A percentile compares a stretch with the other conserved stretches of the same genome.
Evolutionary conservation across 1,284 basidiomycete species (phyloP).

Genomic region (Sporisorium sorghi): DNA sequence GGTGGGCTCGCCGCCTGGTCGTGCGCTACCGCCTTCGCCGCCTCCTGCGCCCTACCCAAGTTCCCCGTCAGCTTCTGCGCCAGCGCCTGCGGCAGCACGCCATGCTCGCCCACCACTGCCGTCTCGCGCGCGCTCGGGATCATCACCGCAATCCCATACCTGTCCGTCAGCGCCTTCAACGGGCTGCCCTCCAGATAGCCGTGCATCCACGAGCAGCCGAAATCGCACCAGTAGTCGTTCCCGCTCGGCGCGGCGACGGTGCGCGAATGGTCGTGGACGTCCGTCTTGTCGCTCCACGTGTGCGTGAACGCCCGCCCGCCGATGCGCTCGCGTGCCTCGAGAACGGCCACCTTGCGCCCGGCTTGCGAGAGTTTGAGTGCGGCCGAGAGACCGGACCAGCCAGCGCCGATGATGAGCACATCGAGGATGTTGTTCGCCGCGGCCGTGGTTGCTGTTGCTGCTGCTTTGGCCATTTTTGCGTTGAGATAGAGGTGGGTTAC

Average conservation of each 20-base stretch:
- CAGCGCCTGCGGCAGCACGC: conserved; percentile 29
- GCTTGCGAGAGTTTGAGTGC: conserved; percentile 70
- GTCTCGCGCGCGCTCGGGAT: conserved; percentile 44
- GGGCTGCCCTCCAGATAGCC: conserved; percentile 72
- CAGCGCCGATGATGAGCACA: conserved; percentile 72
- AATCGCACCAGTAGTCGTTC: conserved; percentile 43
- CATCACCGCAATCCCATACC: conserved; percentile 66
- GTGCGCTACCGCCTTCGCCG: conserved; percentile 35
- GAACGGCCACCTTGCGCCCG: conserved; percentile 70
- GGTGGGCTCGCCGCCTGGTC: conserved; percentile 52
- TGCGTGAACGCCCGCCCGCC: conserved; percentile 72
- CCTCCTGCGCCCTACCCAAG: conserved; percentile 45
- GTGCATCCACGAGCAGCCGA: conserved; percentile 72
- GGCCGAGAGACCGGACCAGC: conserved; percentile 72
- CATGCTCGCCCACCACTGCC: conserved; percentile 50
- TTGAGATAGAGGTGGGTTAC: not conserved
- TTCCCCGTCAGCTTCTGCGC: conserved; percentile 45
- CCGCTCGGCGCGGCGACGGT: conserved; percentile 10
- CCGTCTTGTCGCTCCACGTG: conserved; percentile 51
- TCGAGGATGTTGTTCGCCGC: conserved; percentile 56
- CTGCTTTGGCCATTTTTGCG: conserved; percentile 22
- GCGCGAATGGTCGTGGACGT: conserved; percentile 39
- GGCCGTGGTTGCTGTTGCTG: conserved; percentile 15
- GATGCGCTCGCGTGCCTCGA: conserved; percentile 72
- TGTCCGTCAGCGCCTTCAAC: conserved; percentile 70